A percentile compares a stretch with the other conserved stretches of the same genome.
Evolutionary conservation across 2,329 filamentous ascomycete genomes (phyloP).

Genomic region (Neonectria punicea): DNA sequence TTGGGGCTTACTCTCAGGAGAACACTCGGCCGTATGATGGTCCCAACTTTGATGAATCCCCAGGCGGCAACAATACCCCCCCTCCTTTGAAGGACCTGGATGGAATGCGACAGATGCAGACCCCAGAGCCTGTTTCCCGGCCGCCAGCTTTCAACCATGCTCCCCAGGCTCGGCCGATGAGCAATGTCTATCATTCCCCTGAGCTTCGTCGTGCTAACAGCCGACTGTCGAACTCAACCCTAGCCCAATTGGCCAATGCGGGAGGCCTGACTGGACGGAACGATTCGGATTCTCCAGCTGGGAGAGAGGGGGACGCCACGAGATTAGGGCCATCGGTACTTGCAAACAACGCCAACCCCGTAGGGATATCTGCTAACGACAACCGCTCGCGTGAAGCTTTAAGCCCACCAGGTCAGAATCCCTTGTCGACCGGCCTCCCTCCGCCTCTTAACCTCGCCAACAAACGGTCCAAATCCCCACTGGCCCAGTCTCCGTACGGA

Average conservation of each 20-base stretch:
- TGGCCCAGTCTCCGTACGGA: slow-evolving; percentile 50
- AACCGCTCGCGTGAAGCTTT: slow-evolving; percentile 65
- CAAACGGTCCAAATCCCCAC: slow-evolving; percentile 58
- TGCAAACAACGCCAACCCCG: slow-evolving; percentile 59
- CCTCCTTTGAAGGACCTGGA: slow-evolving; percentile 63
- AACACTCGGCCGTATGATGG: slow-evolving; percentile 61
- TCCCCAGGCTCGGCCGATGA: slow-evolving; percentile 75
- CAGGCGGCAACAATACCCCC: slow-evolving; percentile 40
- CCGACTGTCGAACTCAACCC: slow-evolving; percentile 82
- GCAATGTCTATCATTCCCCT: slow-evolving; percentile 76
- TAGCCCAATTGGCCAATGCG: slow-evolving; percentile 81
- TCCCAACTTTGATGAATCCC: slow-evolving; percentile 68
- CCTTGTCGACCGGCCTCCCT: slow-evolving; percentile 51
- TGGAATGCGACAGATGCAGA: slow-evolving; percentile 65
- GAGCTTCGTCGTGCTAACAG: slow-evolving; percentile 85
- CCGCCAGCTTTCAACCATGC: slow-evolving; percentile 85
- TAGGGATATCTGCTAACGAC: slow-evolving; percentile 65
- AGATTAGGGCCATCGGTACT: slow-evolving; percentile 60
- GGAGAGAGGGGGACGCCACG: slow-evolving; percentile 47
- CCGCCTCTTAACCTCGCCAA: slow-evolving; percentile 54
- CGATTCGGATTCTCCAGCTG: slow-evolving; percentile 46
- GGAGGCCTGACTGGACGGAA: slow-evolving; percentile 62
- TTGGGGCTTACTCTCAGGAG: slow-evolving; percentile 55
- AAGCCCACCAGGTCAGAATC: slow-evolving; percentile 51
- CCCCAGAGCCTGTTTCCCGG: slow-evolving; percentile 79